These are phyloP conservation scores for Penicillium canariense DNA, from an alignment of 495 filamentous ascomycete genomes.

Conservation along the genomic window DNA sequence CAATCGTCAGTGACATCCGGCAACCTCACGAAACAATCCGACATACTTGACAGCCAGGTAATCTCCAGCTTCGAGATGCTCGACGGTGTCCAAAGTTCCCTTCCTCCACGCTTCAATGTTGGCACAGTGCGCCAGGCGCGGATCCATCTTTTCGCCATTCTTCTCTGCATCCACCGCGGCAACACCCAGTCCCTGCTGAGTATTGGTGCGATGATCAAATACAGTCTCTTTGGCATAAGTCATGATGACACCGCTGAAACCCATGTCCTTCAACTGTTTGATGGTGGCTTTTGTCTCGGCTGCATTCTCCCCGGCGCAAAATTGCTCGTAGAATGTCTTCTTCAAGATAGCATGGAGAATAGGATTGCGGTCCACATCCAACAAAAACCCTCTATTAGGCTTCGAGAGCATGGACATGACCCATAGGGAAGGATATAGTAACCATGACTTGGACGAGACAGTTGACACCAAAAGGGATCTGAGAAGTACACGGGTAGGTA, in stretches of 20 bases:
- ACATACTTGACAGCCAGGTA: slow-evolving; percentile 77
- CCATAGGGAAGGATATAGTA: slow-evolving; percentile 62
- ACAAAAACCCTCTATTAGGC: slow-evolving; percentile 23
- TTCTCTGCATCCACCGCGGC: slow-evolving; percentile 17
- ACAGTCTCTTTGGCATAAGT: slow-evolving; percentile 48
- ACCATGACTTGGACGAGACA: slow-evolving; percentile 68
- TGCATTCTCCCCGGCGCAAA: slow-evolving; percentile 45
- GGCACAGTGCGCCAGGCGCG: slow-evolving; percentile 25
- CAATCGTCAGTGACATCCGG: slow-evolving; percentile 1
- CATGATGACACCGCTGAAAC: slow-evolving; percentile 47
- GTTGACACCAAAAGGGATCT: slow-evolving; percentile 72
- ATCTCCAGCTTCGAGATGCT: slow-evolving; percentile 63
- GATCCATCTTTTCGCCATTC: slow-evolving; percentile 6
- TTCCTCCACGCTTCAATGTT: slow-evolving; percentile 68
- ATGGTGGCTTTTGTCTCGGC: slow-evolving; percentile 35
- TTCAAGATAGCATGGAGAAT: slow-evolving; percentile 41
- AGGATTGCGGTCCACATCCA: slow-evolving; percentile 43
- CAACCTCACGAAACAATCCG: not conserved
- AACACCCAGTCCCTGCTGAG: slow-evolving; percentile 27
- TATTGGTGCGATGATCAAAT: slow-evolving; percentile 34
- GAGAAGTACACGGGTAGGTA: slow-evolving; percentile 67
- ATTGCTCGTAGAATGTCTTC: slow-evolving; percentile 47
- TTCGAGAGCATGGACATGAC: slow-evolving; percentile 57
- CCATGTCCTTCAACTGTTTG: slow-evolving; percentile 36
- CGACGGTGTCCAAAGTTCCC: slow-evolving; percentile 69